Conservation (phyloP, 371 early-diverging fungal species). For the Mucor indicus region DNA sequence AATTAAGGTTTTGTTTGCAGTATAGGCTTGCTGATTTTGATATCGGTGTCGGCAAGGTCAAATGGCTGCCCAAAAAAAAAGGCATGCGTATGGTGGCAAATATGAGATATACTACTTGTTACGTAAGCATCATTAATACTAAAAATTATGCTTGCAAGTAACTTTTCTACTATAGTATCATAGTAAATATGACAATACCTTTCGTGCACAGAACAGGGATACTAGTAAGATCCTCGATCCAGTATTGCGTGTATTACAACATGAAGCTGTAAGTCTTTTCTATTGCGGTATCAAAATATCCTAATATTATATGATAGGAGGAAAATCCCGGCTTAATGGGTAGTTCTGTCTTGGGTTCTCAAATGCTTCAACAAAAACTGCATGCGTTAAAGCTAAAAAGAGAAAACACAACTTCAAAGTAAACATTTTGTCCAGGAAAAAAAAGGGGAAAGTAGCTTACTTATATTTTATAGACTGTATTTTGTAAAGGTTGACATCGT, state of each 20-base stretch:
- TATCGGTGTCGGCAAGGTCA: constrained; percentile 9
- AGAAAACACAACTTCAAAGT: constrained; percentile 4
- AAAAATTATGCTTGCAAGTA: too few species aligned
- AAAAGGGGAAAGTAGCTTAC: not conserved
- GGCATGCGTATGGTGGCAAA: constrained; percentile 13
- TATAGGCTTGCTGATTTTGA: too few species aligned
- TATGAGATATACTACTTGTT: constrained; percentile 24
- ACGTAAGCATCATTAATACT: constrained; percentile 6
- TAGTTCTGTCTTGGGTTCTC: constrained; percentile 49
- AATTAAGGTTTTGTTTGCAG: too few species aligned
- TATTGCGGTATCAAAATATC: not conserved
- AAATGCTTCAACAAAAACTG: constrained; percentile 54
- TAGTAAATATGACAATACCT: too few species aligned
- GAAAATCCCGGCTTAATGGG: constrained; percentile 32
- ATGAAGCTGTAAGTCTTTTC: constrained; percentile 40
- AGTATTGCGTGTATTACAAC: constrained; percentile 21
- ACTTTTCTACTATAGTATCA: too few species aligned
- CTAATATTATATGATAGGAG: not conserved
- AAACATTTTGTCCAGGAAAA: too few species aligned
- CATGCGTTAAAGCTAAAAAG: constrained; percentile 39
- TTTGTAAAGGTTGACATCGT: constrained; percentile 84
- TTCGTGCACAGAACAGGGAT: not conserved
- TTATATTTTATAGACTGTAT: constrained; percentile 33
- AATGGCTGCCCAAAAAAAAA: constrained; percentile 6
- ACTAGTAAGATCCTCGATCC: constrained; percentile 14